phyloP scores from a whole-genome alignment of 768 basidiomycete species.

The Sporobolomyces pararoseus region DNA sequence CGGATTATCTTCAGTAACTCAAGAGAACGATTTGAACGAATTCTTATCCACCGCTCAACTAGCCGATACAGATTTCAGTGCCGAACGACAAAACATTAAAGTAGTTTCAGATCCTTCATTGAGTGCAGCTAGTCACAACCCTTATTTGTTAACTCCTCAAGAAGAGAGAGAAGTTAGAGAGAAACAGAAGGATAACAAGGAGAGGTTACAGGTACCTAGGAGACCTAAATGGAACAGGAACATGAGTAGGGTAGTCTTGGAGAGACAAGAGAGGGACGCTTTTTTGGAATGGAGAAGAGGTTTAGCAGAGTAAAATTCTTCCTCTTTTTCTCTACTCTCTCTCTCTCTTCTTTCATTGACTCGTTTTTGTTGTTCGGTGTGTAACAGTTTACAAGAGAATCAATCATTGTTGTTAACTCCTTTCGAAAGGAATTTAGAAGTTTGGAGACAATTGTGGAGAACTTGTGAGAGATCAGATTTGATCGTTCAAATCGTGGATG shows the following conservation, averaged over 20 bases:
- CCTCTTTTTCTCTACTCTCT: background rate
- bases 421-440: constrained; percentile 95
- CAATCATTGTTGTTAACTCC: constrained; percentile 87
- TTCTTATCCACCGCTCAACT: constrained; percentile 91
- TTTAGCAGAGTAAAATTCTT: constrained; percentile 71
- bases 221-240: constrained; percentile 81
- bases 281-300: constrained; percentile 92
- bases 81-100: constrained; percentile 54
- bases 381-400: constrained; percentile 71
- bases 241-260: constrained; percentile 72
- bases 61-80: constrained; percentile 92
- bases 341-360: background rate
- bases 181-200: constrained; percentile 70
- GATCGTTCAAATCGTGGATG: constrained; percentile 92
- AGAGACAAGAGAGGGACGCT: constrained; percentile 79
- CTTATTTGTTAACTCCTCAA: constrained; percentile 73
- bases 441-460: constrained; percentile 97
- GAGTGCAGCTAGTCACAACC: constrained; percentile 59
- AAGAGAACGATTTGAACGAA: constrained; percentile 91
- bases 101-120: constrained; percentile 49
- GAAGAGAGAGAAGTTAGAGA: constrained; percentile 72
- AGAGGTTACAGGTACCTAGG: constrained; percentile 71
- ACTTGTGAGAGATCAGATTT: constrained; percentile 92
- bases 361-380: too few species aligned
- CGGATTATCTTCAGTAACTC: constrained; percentile 82